Evolutionary conservation across 164 flowering plant species (phyloP).

Genomic region (Protea cynaroides): DNA sequence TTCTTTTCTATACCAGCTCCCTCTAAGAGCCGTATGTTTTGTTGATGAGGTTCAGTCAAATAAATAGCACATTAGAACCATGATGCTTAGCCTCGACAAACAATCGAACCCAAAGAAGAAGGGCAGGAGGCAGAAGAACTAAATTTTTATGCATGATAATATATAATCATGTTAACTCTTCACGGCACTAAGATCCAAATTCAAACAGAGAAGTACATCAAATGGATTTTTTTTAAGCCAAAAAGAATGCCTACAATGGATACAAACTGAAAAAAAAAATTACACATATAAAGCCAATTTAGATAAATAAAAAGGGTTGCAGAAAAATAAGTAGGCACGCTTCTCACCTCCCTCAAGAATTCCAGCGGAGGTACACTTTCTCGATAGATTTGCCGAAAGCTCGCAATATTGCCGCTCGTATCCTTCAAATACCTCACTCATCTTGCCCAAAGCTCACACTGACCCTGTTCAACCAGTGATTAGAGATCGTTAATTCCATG

Average conservation of each 20-base stretch:
- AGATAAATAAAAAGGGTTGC: background rate
- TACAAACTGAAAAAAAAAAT: background rate
- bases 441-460: constrained; percentile 1
- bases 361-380: constrained; percentile 14
- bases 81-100: background rate
- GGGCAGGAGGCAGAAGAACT: no score
- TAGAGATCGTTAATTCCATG: background rate
- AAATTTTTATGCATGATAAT: no score
- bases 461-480: background rate
- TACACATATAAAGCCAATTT: background rate
- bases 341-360: constrained; percentile 17
- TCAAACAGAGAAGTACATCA: no score
- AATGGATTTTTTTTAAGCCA: background rate
- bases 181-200: no score
- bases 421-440: constrained; percentile 23
- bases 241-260: background rate
- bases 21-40: background rate
- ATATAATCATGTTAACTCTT: no score
- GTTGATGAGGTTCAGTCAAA: background rate
- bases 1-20: background rate
- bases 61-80: background rate
- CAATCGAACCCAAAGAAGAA: no score
- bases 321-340: background rate
- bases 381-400: constrained; percentile 16
- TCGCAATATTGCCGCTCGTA: constrained; percentile 24